Percentiles rank a stretch among this genome's conserved stretches.
Conservation (phyloP, 805 yeast genomes). For the Myxozyma monticola region DNA sequence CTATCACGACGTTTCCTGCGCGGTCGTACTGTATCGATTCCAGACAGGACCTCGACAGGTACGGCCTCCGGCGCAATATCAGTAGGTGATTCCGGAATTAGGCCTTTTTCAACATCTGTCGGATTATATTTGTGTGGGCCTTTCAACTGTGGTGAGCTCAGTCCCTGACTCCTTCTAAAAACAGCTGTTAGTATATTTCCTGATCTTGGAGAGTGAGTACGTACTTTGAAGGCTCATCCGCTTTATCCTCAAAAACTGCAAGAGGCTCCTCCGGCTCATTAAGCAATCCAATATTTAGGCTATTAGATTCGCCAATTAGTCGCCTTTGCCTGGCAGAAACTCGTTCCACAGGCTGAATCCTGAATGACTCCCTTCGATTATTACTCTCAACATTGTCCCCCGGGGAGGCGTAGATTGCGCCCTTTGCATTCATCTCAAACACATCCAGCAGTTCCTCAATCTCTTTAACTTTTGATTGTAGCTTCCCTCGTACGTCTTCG, state of each 20-base stretch:
- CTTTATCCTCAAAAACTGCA: not conserved
- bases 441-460: conserved; percentile 14
- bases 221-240: not conserved
- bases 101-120: conserved; percentile 10
- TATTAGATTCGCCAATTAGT: no score
- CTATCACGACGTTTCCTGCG: conserved; percentile 29
- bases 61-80: not conserved
- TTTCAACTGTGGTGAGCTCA: conserved; percentile 5
- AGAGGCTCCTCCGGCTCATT: not conserved
- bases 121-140: conserved; percentile 10
- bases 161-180: no score
- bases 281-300: not conserved
- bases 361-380: no score
- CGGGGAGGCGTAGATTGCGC: not conserved
- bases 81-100: conserved; percentile 18
- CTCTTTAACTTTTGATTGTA: conserved; percentile 18
- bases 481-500: conserved; percentile 5
- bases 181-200: no score
- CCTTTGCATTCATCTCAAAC: conserved; percentile 13
- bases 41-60: not conserved
- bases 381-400: not conserved
- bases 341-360: no score
- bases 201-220: no score
- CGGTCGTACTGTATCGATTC: conserved; percentile 1
- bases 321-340: no score